Evolutionary conservation across 805 yeast species (phyloP).

Genomic region (Scheffersomyces lignosus): DNA sequence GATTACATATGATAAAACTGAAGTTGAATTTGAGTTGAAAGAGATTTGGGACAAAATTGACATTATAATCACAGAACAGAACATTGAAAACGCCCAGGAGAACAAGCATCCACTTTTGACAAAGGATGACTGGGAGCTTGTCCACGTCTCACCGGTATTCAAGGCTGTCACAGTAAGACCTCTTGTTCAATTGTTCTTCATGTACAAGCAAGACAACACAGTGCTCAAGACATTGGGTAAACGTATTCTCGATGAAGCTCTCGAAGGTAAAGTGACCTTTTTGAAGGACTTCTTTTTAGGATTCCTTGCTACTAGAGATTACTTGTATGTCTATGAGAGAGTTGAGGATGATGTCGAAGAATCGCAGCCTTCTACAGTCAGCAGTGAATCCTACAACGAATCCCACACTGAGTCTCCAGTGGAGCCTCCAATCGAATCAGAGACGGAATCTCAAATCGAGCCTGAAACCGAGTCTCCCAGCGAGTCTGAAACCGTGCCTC

Average conservation of each 20-base stretch:
- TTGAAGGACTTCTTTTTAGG: constrained; percentile 15
- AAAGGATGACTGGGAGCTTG: constrained; percentile 19
- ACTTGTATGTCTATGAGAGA: constrained; percentile 31
- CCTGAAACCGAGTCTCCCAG: too few species aligned
- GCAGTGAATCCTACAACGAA: too few species aligned
- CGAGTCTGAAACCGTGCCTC: too few species aligned
- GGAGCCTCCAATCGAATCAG: too few species aligned
- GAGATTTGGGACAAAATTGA: constrained; percentile 30
- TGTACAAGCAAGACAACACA: constrained; percentile 5
- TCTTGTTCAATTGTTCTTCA: constrained; percentile 8
- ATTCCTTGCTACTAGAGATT: constrained; percentile 19
- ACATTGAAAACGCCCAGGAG: constrained; percentile 9
- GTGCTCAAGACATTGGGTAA: constrained; percentile 2
- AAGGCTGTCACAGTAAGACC: constrained; percentile 18
- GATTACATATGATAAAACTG: constrained; percentile 74
- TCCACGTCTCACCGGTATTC: constrained; percentile 22
- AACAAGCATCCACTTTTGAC: constrained; percentile 8
- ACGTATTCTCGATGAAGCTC: constrained; percentile 10
- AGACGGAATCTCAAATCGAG: too few species aligned
- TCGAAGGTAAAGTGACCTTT: constrained; percentile 5
- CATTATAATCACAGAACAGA: constrained; percentile 28
- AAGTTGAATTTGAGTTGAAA: constrained; percentile 40
- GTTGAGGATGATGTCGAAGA: constrained; percentile 12
- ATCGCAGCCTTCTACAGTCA: too few species aligned
- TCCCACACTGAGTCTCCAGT: too few species aligned